phyloP scores from a whole-genome alignment of 2,329 filamentous ascomycete species.

The Aspergillus latus region DNA sequence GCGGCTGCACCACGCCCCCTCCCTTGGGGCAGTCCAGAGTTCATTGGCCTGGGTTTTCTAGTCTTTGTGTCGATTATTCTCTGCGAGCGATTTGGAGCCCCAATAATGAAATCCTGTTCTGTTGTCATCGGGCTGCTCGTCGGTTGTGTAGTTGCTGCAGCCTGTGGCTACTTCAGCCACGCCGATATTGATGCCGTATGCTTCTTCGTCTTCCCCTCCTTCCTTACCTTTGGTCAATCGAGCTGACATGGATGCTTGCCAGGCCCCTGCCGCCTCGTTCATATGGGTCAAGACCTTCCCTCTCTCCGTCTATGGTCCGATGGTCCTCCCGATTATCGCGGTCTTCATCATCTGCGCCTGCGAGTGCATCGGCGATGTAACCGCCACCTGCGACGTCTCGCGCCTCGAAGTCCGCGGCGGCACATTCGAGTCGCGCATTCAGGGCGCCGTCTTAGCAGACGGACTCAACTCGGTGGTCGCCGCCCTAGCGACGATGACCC shows the following conservation, averaged over 20 bases:
- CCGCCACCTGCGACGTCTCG: constrained; percentile 66
- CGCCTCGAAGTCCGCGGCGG: constrained; percentile 63
- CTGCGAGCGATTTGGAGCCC: constrained; percentile 65
- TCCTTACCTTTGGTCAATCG: too few relatives aligned
- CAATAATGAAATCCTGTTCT: constrained; percentile 68
- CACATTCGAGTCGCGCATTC: constrained; percentile 65
- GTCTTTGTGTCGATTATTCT: constrained; percentile 68
- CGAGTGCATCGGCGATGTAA: constrained; percentile 67
- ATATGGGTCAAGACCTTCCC: constrained; percentile 70
- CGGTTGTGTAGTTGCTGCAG: constrained; percentile 66
- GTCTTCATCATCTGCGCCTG: constrained; percentile 64
- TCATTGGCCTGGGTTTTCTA: constrained; percentile 66
- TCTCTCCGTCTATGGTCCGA: constrained; percentile 62
- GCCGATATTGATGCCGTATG: constrained; percentile 52
- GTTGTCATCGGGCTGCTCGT: constrained; percentile 65
- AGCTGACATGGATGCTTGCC: too few relatives aligned
- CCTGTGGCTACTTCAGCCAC: constrained; percentile 64
- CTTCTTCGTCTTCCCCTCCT: constrained; percentile 24
- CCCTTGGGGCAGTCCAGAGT: constrained; percentile 63
- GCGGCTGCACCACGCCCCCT: constrained; percentile 60
- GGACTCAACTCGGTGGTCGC: constrained; percentile 63
- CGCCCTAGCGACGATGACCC: constrained; percentile 65
- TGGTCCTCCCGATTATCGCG: constrained; percentile 62
- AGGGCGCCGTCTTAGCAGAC: constrained; percentile 66
- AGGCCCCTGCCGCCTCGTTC: constrained; percentile 57